phyloP scores from a whole-genome alignment of 1,284 basidiomycete genomes.

The Laetiporus sulphureus region DNA sequence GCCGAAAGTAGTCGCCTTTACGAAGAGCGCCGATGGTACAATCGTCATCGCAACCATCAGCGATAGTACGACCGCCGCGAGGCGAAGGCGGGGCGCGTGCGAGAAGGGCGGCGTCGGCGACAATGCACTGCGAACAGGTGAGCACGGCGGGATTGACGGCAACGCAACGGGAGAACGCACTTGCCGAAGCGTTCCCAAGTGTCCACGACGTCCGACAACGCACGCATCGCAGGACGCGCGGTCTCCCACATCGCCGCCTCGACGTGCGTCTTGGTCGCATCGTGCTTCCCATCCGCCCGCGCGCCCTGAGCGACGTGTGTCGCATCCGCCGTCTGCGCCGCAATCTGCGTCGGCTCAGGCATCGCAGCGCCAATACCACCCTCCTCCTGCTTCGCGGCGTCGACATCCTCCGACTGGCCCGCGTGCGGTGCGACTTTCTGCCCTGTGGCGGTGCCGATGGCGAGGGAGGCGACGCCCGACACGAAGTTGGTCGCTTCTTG shows the following conservation, averaged over 20 bases:
- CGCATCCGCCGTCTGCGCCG: constrained; percentile 22
- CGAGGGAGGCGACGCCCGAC: constrained; percentile 29
- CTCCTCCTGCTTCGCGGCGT: constrained; percentile 15
- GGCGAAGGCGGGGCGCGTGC: constrained; percentile 21
- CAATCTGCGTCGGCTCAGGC: constrained; percentile 29
- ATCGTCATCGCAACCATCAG: constrained; percentile 31
- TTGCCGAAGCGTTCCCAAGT: constrained; percentile 33
- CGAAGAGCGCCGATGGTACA: constrained; percentile 35
- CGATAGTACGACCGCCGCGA: constrained; percentile 26
- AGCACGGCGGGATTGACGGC: no score
- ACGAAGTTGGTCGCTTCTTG: constrained; percentile 37
- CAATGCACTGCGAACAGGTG: constrained; percentile 23
- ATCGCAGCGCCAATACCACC: constrained; percentile 16
- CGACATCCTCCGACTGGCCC: constrained; percentile 17
- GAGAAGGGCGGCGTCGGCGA: constrained; percentile 32
- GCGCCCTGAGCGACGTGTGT: constrained; percentile 27
- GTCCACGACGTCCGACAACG: constrained; percentile 22
- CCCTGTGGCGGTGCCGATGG: constrained; percentile 32
- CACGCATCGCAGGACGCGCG: constrained; percentile 30
- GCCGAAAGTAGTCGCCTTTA: constrained; percentile 33
- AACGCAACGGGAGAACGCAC: constrained; percentile 10
- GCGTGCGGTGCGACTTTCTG: constrained; percentile 22
- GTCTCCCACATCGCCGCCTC: constrained; percentile 27
- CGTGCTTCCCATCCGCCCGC: constrained; percentile 16
- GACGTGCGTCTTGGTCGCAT: constrained; percentile 27